Evolutionary conservation across 2,329 filamentous ascomycete genomes (phyloP), one percentile per base, ranked within the genome.

Genomic region (Penicillium digitatum): DNA sequence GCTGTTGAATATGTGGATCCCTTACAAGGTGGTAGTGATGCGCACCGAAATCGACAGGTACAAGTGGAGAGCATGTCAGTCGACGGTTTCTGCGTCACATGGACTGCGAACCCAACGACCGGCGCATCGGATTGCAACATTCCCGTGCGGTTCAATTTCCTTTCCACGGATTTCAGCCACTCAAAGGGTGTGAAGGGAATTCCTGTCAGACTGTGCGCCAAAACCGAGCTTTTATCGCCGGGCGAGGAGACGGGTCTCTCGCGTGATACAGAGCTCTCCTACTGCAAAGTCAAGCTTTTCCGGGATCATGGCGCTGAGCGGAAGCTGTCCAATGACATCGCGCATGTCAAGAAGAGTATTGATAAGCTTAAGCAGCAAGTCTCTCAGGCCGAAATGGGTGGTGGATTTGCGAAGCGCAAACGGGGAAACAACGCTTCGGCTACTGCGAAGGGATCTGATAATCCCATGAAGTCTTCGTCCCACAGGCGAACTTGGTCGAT

Each of bases 161-260:
- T 99, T 0, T 99, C 94, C 0, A 99, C 94, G 9, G 94, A 99
- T 70, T 99, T 97, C 71, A 97, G 93, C 72, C 94, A 97, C 69
- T 97, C 94, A 10, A 99, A 99, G 70, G 94, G 94, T 43, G 94
- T 99, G 46, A 99, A 97, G 74, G 94, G 94, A 34, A 96, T 97
- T 61, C 93, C 94, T 0, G 92, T 99, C 5, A 81, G 94, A 52
- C 81, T 97, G 0, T 97, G 93, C 72, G 86, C 92, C 14, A 97
- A 97, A 74, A 97, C 94, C 0, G 87, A 88, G 60, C 74, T 86
- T 11, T 56, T 93, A 1, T 75, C 81, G 0, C 74, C 79, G 16
- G 80, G 81, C 26, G 74, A 79, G 9, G 76, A 78, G 11, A 48
- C 75, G 8, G 56, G 61, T 20, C 39, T 47, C 14, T 46, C 55